Base-by-base conservation (phyloP, 306 rosid genomes). In the Lathyrus oleraceus region DNA sequence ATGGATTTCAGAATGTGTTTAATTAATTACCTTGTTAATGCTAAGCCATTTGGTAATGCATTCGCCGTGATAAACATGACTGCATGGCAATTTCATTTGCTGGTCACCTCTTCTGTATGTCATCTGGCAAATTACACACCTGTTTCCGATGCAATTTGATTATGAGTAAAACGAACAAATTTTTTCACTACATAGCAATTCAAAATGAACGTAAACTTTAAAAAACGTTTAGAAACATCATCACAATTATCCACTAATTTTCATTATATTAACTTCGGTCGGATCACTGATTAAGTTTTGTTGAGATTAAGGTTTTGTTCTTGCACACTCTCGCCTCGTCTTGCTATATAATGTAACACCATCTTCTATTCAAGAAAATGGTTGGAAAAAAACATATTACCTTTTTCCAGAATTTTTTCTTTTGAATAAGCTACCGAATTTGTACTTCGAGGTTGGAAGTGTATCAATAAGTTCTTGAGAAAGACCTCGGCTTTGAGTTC, bases 41-140 rank as follows among this genome's bases (percentile, higher is more conserved):
- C 84, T 64, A 27, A 92, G 98, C 98, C 98, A 92, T 79, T 90
- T 92, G 72, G 91, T 77, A 72, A 92, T 86, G 92, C 98, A 89
- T 60, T 83, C 86, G 42, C 87, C 65, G 60, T 92, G 98, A 79
- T 92, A 92, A 36, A 84, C 75, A 82, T 92, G 98, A 71, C 80
- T 85, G 89, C 98, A 89, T 20, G 98, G 96, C 76, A 92, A 83
- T 76, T 85, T 92, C 42, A 82, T 92, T 82, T 86, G 98, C 76
- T 76, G 85, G 69, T 85, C 88, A 8, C 98, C 96, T 81, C 91
- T 82, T 87, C 83, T 88, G 69, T 92, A 92, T 76, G 88, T 82
- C 93, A 84, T 90, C 85, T 89, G 96, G 79, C 98, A 92, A 65
- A 92, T 79, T 65, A 92, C 96, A 77, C 98, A 92, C 83, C 98